Evolutionary conservation across 2,329 filamentous ascomycete genomes (phyloP).

Genomic region (Stachybotrys echinatus): DNA sequence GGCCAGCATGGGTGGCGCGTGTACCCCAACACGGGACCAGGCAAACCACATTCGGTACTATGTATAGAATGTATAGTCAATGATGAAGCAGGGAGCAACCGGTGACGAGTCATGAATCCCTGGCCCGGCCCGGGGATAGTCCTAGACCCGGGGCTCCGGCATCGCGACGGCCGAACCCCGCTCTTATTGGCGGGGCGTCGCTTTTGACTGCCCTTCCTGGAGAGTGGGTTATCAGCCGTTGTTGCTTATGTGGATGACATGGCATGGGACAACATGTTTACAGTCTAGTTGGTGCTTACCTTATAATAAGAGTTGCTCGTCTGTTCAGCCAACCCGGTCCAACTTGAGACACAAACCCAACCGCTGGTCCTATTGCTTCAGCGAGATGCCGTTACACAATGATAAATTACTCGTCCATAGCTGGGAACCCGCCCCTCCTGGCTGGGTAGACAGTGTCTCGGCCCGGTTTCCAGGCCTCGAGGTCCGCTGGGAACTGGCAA

Average conservation of each 20-base stretch:
- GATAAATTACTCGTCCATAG: slow-evolving; percentile 36
- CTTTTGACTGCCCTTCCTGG: not conserved
- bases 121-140: not conserved
- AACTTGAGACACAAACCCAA: too few relatives aligned
- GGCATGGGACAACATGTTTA: not conserved
- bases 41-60: too few relatives aligned
- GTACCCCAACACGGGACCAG: too few relatives aligned
- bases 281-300: too few relatives aligned
- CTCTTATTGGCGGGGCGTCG: not conserved
- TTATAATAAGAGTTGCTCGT: not conserved
- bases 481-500: slow-evolving; percentile 26
- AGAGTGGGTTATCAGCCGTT: not conserved
- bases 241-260: too few relatives aligned
- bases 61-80: too few relatives aligned
- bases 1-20: too few relatives aligned
- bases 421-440: slow-evolving; percentile 19
- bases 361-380: too few relatives aligned
- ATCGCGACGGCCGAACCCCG: not conserved
- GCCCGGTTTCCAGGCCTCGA: slow-evolving; percentile 30
- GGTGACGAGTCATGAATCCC: not conserved
- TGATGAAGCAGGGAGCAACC: too few relatives aligned
- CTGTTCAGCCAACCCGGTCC: too few relatives aligned
- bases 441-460: slow-evolving; percentile 28
- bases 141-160: not conserved
- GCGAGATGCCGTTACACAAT: slow-evolving; percentile 16